phyloP scores from a whole-genome alignment of 2,329 filamentous ascomycete genomes.

The Tolypocladium tropicale region DNA sequence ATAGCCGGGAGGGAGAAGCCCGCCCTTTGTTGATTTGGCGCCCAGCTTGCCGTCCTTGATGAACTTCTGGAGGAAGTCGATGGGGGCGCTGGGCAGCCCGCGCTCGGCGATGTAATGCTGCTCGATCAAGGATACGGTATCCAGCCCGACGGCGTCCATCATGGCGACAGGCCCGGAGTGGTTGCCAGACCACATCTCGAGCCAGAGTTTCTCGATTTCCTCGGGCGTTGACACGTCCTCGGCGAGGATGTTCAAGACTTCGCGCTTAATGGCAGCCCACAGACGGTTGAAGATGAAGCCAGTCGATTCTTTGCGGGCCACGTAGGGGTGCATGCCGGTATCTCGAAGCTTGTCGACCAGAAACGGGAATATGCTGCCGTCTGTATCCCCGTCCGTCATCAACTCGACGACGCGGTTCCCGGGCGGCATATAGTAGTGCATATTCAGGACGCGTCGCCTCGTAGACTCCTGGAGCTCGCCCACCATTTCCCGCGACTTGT shows the following conservation, averaged over 20 bases:
- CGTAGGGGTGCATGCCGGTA: slow-evolving; percentile 29
- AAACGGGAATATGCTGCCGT: slow-evolving; percentile 31
- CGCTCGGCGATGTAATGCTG: slow-evolving; percentile 41
- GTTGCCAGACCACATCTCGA: slow-evolving; percentile 22
- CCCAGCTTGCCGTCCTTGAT: slow-evolving; percentile 36
- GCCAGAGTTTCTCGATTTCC: slow-evolving; percentile 39
- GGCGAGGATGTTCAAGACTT: slow-evolving; percentile 35
- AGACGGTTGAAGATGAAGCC: slow-evolving; percentile 46
- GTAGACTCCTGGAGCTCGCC: slow-evolving; percentile 25
- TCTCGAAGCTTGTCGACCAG: slow-evolving; percentile 27
- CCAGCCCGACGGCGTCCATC: slow-evolving; percentile 41
- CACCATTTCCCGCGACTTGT: slow-evolving; percentile 38
- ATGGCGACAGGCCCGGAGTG: slow-evolving; percentile 10
- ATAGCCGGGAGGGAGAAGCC: slow-evolving; percentile 21
- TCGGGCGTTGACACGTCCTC: slow-evolving; percentile 37
- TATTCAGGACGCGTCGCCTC: slow-evolving; percentile 33
- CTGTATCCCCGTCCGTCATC: slow-evolving; percentile 39
- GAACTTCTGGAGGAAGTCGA: slow-evolving; percentile 35
- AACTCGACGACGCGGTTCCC: slow-evolving; percentile 37
- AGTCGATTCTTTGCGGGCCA: slow-evolving; percentile 36
- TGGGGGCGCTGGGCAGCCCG: slow-evolving; percentile 26
- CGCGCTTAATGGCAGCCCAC: slow-evolving; percentile 47
- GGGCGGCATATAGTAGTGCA: slow-evolving; percentile 41
- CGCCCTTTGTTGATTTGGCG: slow-evolving; percentile 28
- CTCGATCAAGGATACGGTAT: slow-evolving; percentile 44